phyloP scores from a whole-genome alignment of 345 rosid genomes.

The Gynandropsis gynandra region DNA sequence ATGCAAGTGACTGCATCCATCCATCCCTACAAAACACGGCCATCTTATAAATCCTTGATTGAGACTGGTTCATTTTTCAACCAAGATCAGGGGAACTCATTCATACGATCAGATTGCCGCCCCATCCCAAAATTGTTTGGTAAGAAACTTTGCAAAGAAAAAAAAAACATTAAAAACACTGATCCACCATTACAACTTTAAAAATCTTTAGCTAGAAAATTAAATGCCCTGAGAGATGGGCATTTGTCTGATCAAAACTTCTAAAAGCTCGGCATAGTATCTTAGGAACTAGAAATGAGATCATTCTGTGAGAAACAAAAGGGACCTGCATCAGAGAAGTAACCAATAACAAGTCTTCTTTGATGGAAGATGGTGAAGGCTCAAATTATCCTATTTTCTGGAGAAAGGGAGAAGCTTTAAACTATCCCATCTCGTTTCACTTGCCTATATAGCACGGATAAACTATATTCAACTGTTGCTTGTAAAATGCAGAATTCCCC shows the following conservation, averaged over 20 bases:
- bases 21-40: constrained; percentile 14
- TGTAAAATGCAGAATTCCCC: too few species aligned
- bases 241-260: not conserved
- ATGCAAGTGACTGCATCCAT: constrained; percentile 22
- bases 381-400: too few species aligned
- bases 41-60: not conserved
- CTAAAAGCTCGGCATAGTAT: not conserved
- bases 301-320: too few species aligned
- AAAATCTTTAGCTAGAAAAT: not conserved
- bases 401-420: too few species aligned
- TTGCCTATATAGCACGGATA: too few species aligned
- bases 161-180: too few species aligned
- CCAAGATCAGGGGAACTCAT: not conserved
- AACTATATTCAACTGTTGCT: too few species aligned
- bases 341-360: too few species aligned
- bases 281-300: too few species aligned
- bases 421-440: not conserved
- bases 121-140: not conserved
- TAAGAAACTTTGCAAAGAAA: not conserved
- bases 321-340: too few species aligned
- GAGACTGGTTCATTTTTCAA: not conserved
- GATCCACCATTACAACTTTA: not conserved
- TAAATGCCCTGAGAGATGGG: not conserved
- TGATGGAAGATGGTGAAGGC: too few species aligned
- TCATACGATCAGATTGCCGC: not conserved